These are phyloP conservation scores for Oidium heveae DNA, from an alignment of 2,329 filamentous ascomycete species.

Conservation along the genomic window DNA sequence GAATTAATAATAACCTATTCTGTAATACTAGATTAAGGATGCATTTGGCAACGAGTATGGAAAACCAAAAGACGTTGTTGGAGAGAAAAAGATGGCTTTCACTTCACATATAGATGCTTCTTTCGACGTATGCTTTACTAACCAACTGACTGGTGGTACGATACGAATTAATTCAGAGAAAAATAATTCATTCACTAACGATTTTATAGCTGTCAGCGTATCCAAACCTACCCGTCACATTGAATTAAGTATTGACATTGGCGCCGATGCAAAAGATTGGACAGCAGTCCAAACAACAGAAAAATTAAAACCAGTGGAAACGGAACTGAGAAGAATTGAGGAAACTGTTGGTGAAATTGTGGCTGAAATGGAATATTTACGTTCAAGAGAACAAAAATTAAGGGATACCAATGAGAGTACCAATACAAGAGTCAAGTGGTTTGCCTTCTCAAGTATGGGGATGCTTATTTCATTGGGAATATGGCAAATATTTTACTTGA, in stretches of 20 bases:
- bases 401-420: slow-evolving; percentile 99
- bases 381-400: slow-evolving; percentile 73
- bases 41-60: slow-evolving; percentile 91
- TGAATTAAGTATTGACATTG: slow-evolving; percentile 16
- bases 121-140: slow-evolving; percentile 94
- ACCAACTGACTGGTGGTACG: slow-evolving; percentile 47
- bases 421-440: slow-evolving; percentile 97
- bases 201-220: slow-evolving; percentile 5
- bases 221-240: slow-evolving; percentile 34
- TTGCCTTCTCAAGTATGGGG: slow-evolving; percentile 79
- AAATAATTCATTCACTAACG: not conserved
- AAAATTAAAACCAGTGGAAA: slow-evolving; percentile 94
- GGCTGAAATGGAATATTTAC: slow-evolving; percentile 85
- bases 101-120: slow-evolving; percentile 77
- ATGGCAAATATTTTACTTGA: slow-evolving; percentile 95
- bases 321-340: slow-evolving; percentile 76
- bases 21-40: slow-evolving; percentile 52
- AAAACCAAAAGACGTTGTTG: slow-evolving; percentile 67
- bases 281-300: slow-evolving; percentile 83
- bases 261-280: slow-evolving; percentile 65
- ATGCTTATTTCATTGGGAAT: slow-evolving; percentile 70
- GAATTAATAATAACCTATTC: slow-evolving; percentile 1
- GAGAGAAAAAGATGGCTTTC: slow-evolving; percentile 65
- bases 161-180: slow-evolving; percentile 7
- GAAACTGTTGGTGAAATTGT: slow-evolving; percentile 79